Percentiles rank a stretch among this genome's conserved stretches.
phyloP scores from a whole-genome alignment of 495 filamentous ascomycete genomes.

The Tuber microsphaerosporum region DNA sequence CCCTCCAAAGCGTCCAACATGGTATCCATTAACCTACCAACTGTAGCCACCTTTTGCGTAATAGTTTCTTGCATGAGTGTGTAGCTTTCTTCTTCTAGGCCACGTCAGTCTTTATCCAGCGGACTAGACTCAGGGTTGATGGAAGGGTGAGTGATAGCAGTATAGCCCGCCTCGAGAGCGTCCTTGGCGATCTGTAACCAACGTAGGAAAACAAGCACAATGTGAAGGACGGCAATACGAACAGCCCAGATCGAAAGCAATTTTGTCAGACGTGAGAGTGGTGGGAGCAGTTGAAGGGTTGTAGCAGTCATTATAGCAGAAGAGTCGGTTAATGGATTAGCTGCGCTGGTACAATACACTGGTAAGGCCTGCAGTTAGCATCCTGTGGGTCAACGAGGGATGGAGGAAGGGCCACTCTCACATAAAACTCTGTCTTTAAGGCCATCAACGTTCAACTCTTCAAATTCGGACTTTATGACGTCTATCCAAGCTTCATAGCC shows the following conservation, averaged over 20 bases:
- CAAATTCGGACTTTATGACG: slow-evolving; percentile 68
- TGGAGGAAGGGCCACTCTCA: slow-evolving; percentile 54
- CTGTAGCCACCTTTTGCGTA: slow-evolving; percentile 58
- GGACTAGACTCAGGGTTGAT: slow-evolving; percentile 18
- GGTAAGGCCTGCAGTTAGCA: slow-evolving; percentile 38
- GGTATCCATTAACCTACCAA: slow-evolving; percentile 67
- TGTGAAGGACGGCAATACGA: slow-evolving; percentile 64
- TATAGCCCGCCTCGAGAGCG: slow-evolving; percentile 32
- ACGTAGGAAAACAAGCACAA: slow-evolving; percentile 61
- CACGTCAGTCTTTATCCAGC: slow-evolving; percentile 12
- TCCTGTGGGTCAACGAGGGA: slow-evolving; percentile 44
- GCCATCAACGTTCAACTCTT: slow-evolving; percentile 75
- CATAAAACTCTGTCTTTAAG: slow-evolving; percentile 82
- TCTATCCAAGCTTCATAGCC: slow-evolving; percentile 68
- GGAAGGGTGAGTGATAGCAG: slow-evolving; percentile 26
- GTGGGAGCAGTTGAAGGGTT: slow-evolving; percentile 77
- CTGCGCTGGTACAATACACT: slow-evolving; percentile 49
- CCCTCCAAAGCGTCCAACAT: slow-evolving; percentile 83
- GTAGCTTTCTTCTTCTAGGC: slow-evolving; percentile 51
- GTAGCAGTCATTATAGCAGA: slow-evolving; percentile 83
- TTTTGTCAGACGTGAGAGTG: slow-evolving; percentile 62
- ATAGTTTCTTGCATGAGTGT: slow-evolving; percentile 57
- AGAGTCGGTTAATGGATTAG: slow-evolving; percentile 54
- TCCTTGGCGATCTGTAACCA: slow-evolving; percentile 47
- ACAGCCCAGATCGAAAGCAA: slow-evolving; percentile 68